Percentiles rank a stretch among this genome's conserved stretches.
Evolutionary conservation across 768 basidiomycete species (phyloP).

Genomic region (Pleurotus djamor): DNA sequence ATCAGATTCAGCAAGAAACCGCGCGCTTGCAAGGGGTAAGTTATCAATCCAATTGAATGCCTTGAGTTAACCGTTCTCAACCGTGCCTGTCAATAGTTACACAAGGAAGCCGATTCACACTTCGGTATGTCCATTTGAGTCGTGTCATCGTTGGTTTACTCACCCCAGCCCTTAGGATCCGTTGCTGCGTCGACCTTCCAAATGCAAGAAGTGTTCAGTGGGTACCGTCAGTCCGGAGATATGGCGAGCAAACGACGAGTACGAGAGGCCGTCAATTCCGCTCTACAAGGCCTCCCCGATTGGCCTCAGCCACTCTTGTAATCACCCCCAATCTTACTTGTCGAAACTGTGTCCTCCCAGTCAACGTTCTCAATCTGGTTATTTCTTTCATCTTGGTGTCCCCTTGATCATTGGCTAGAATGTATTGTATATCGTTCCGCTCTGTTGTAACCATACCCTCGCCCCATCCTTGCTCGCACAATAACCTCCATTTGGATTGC

Average conservation of each 20-base stretch:
- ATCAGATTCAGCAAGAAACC: constrained; percentile 53
- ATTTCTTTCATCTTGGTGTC: too few species aligned
- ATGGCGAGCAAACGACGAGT: constrained; percentile 71
- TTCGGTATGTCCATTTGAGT: constrained; percentile 30
- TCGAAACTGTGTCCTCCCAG: too few species aligned
- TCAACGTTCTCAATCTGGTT: too few species aligned
- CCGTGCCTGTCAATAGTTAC: constrained; percentile 31
- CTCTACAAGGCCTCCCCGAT: constrained; percentile 67
- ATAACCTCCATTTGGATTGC: too few species aligned
- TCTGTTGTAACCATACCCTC: too few species aligned
- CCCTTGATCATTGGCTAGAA: too few species aligned
- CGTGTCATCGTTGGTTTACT: not conserved
- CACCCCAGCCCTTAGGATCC: constrained; percentile 39
- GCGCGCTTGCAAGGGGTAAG: constrained; percentile 59
- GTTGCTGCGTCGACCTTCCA: constrained; percentile 73
- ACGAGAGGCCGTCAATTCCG: constrained; percentile 76
- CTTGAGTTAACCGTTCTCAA: not conserved
- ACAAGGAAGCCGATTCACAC: constrained; percentile 53
- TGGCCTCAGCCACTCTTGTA: constrained; percentile 53
- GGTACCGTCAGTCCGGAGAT: constrained; percentile 76
- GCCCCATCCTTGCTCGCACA: too few species aligned
- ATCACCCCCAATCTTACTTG: not conserved
- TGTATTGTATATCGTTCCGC: too few species aligned
- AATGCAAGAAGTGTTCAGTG: constrained; percentile 69
- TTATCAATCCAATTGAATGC: constrained; percentile 11